Evolutionary conservation across 306 rosid species (phyloP).

Genomic region (Citrullus colocynthis): DNA sequence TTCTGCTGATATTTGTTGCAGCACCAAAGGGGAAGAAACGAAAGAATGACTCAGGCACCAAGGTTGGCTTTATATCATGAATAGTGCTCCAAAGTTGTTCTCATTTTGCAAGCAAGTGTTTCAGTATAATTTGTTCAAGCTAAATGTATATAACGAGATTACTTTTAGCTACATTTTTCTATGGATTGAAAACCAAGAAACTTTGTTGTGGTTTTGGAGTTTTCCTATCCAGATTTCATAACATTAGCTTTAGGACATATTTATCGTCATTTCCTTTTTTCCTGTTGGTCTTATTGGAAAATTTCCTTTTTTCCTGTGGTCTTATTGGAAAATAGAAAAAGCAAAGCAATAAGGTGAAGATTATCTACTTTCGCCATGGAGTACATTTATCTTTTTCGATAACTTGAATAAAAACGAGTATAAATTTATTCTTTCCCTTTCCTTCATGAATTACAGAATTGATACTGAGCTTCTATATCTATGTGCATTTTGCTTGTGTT

Average conservation of each 20-base stretch:
- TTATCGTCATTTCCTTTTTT: not conserved
- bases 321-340: not conserved
- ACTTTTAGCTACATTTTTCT: not conserved
- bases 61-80: slow-evolving; percentile 45
- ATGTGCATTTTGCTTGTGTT: not conserved
- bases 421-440: not conserved
- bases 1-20: slow-evolving; percentile 28
- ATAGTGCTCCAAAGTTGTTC: slow-evolving; percentile 3
- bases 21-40: slow-evolving; percentile 71
- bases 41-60: slow-evolving; percentile 56
- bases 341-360: not conserved
- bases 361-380: not conserved
- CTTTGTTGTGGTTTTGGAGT: not conserved
- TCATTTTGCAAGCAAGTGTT: not conserved
- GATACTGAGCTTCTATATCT: not conserved
- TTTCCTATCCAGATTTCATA: not conserved
- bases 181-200: not conserved
- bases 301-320: not conserved
- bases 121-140: not conserved
- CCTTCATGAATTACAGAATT: not conserved
- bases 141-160: not conserved
- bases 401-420: not conserved
- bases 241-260: not conserved
- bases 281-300: not conserved
- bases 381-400: not conserved